Evolutionary conservation across 2,329 filamentous ascomycete genomes (phyloP).

Genomic region (Paecilomyces sp.): DNA sequence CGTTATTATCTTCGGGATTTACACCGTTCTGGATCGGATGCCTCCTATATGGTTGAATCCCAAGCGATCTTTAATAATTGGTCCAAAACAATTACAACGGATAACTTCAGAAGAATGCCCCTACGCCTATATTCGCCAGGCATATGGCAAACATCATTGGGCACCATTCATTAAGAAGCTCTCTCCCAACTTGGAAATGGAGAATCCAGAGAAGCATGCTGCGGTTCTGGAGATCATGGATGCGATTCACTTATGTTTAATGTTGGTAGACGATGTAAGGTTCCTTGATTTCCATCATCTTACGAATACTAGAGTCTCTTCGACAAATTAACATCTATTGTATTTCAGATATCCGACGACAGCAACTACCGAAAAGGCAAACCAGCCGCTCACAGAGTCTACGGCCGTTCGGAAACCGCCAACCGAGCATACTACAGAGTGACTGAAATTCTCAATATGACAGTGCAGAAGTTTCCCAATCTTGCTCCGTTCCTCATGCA

Average conservation of each 20-base stretch:
- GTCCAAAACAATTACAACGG: conserved; percentile 8
- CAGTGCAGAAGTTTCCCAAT: conserved; percentile 7
- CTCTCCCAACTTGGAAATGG: conserved; percentile 8
- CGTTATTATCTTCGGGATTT: background rate
- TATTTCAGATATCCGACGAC: conserved; percentile 11
- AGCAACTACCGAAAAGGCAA: conserved; percentile 15
- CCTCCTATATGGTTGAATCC: conserved; percentile 5
- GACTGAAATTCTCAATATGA: conserved; percentile 12
- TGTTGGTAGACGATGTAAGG: conserved; percentile 16
- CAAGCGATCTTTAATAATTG: conserved; percentile 10
- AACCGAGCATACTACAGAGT: conserved; percentile 17
- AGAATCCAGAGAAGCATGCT: conserved; percentile 9
- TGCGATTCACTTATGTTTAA: conserved; percentile 15
- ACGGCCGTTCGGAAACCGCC: conserved; percentile 14
- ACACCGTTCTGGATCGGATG: background rate
- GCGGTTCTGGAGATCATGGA: conserved; percentile 18
- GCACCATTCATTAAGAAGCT: conserved; percentile 14
- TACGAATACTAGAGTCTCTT: background rate
- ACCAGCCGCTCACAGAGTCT: conserved; percentile 12
- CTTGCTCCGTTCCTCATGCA: conserved; percentile 12
- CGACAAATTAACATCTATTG: background rate
- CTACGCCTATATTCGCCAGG: conserved; percentile 12
- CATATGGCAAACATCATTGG: conserved; percentile 15
- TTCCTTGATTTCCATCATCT: background rate
- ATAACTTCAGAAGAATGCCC: conserved; percentile 13